Conservation (phyloP, 768 basidiomycete species). For the Leccinum ochraceum region DNA sequence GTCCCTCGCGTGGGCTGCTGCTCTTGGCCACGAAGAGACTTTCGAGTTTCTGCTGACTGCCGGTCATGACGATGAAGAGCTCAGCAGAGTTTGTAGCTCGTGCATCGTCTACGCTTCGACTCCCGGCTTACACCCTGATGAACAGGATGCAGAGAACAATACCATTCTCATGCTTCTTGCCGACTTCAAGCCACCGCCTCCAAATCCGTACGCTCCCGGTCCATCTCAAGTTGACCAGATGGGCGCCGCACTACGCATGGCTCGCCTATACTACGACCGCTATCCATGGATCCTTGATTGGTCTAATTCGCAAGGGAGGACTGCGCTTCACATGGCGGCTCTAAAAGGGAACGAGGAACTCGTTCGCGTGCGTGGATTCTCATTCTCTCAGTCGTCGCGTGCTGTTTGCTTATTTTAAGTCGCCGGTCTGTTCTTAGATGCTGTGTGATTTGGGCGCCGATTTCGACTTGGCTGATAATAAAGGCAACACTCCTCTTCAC, state of each 20-base stretch:
- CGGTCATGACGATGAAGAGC: constrained; percentile 92
- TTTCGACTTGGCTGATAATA: constrained; percentile 84
- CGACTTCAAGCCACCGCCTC: constrained; percentile 60
- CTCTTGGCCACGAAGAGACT: constrained; percentile 86
- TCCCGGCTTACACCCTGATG: constrained; percentile 19
- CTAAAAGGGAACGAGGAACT: constrained; percentile 89
- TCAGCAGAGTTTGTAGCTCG: constrained; percentile 70
- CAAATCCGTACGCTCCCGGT: constrained; percentile 47
- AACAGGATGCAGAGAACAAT: constrained; percentile 87
- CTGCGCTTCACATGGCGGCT: constrained; percentile 85
- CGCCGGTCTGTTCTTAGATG: constrained; percentile 53
- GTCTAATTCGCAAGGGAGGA: constrained; percentile 89
- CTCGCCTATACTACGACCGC: constrained; percentile 80
- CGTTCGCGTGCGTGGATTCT: constrained; percentile 61
- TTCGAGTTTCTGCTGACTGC: constrained; percentile 86
- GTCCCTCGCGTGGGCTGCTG: constrained; percentile 89
- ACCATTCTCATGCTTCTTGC: constrained; percentile 94
- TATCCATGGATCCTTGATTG: constrained; percentile 89
- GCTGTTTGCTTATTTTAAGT: constrained; percentile 19
- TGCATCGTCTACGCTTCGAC: constrained; percentile 5
- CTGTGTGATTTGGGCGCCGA: constrained; percentile 90
- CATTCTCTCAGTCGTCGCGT: constrained; percentile 9
- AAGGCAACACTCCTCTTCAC: constrained; percentile 91
- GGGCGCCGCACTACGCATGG: constrained; percentile 82
- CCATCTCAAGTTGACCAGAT: constrained; percentile 60